Conservation (phyloP, 106 monocot genomes). For the Dioscorea dumetorum region DNA sequence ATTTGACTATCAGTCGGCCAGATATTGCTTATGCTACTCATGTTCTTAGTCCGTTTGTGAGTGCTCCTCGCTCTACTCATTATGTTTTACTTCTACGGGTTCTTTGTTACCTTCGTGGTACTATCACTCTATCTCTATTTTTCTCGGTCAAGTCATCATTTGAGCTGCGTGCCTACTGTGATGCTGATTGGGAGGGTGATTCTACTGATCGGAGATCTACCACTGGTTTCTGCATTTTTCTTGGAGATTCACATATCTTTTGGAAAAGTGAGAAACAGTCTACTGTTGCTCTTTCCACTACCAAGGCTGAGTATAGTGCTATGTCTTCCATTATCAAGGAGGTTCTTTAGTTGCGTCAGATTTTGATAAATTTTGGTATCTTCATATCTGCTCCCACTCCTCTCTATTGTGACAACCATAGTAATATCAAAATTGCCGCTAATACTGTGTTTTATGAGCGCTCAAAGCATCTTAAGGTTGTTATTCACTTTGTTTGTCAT, state of each 20-base stretch:
- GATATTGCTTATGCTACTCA: slow-evolving; percentile 3
- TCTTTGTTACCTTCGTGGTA: background rate
- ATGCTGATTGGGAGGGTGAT: slow-evolving; percentile 4
- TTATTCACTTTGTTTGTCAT: too few species aligned
- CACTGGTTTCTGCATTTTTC: background rate
- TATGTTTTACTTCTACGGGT: background rate
- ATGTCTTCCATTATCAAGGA: too few species aligned
- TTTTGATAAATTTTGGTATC: too few species aligned
- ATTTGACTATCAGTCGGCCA: background rate
- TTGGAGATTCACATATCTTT: background rate
- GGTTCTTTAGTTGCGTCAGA: too few species aligned
- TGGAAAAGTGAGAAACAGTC: background rate
- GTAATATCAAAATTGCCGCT: too few species aligned
- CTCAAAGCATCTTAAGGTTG: too few species aligned
- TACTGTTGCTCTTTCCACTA: background rate
- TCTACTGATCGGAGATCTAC: background rate
- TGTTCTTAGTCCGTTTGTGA: slow-evolving; percentile 2
- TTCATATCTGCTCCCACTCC: too few species aligned
- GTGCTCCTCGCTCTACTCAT: background rate
- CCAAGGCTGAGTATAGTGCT: too few species aligned
- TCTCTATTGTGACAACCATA: too few species aligned
- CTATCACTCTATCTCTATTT: background rate
- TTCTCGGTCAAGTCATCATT: background rate
- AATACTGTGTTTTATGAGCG: too few species aligned
- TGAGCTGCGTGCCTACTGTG: background rate